Base-by-base conservation (phyloP, 148 eudicot genomes). In the Fagopyrum homotropicum region DNA sequence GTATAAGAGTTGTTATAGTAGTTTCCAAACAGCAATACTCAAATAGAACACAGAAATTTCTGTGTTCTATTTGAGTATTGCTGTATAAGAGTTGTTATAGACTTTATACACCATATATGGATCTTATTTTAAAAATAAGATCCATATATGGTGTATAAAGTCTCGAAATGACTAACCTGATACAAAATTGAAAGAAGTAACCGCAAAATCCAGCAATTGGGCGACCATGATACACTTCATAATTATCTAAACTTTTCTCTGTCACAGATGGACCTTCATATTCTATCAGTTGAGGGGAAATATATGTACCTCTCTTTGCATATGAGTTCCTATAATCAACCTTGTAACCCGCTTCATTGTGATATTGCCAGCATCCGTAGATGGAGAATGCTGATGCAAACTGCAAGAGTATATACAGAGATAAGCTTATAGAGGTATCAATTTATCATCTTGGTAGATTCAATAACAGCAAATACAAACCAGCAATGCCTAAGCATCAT, bases 111-210 rank as follows among this genome's bases (percentile, higher is more conserved):
- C 15, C 30, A 64, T 6, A 48, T 10, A 48, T 48, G 5, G 47
- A 69, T 35, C 12, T 14, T 5, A 12, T 0, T n/a, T n/a, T n/a
- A n/a, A 11, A 7, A 54, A 4, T 22, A 45, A 59, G 22, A 10
- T 22, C 43, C 6, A 26, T 8, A 64, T 9, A 7, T n/a, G 15
- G 43, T 14, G 19, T 61, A 12, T 29, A 61, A 56, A 61, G 43
- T 61, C 1, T 26, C 40, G 43, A 61, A 12, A 61, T 9, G 11
- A 82, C 84, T 73, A 81, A 83, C 98, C 97, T 93, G 98, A 78
- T 83, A 93, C 77, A 88, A 40, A 64, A 88, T 83, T 91, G 97
- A 44, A 89, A 83, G 43, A 77, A 76, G 80, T 91, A 88, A 47
- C 85, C 89, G 82, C 81, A 84, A 52, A 43, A 43, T 45, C 87